These are phyloP conservation scores for Erodium chrysanthum DNA, from an alignment of 441 rosid species.

Conservation along the genomic window DNA sequence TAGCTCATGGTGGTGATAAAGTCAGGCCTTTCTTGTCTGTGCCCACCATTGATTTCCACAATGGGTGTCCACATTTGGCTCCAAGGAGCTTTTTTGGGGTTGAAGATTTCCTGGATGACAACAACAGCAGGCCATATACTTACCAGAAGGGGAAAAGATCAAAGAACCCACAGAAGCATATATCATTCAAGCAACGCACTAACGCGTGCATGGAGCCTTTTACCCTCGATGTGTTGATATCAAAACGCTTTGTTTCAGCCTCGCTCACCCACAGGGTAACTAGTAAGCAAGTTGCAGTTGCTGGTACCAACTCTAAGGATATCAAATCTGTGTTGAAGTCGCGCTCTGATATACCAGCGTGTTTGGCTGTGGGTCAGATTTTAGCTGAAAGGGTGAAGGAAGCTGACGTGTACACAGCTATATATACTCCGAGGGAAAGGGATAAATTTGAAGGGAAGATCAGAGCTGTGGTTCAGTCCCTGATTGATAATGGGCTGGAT, in stretches of 20 bases:
- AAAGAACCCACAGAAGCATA: slow-evolving; percentile 56
- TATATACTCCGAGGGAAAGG: slow-evolving; percentile 71
- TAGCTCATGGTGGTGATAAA: slow-evolving; percentile 26
- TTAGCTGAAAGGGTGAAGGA: slow-evolving; percentile 71
- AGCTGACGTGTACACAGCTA: slow-evolving; percentile 72
- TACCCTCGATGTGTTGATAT: slow-evolving; percentile 73
- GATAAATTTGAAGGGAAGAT: slow-evolving; percentile 91
- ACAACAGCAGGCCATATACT: slow-evolving; percentile 74
- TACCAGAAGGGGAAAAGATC: slow-evolving; percentile 66
- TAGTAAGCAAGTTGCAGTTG: slow-evolving; percentile 77
- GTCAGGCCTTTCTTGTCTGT: slow-evolving; percentile 33
- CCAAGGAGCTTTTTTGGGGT: slow-evolving; percentile 93
- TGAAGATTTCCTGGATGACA: slow-evolving; percentile 82
- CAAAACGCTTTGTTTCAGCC: slow-evolving; percentile 82
- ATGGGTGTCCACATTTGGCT: slow-evolving; percentile 44
- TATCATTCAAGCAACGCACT: slow-evolving; percentile 75
- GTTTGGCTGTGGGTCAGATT: slow-evolving; percentile 61
- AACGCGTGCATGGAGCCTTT: slow-evolving; percentile 85
- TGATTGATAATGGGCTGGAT: slow-evolving; percentile 75
- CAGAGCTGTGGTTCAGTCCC: slow-evolving; percentile 83
- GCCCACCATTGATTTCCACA: slow-evolving; percentile 32
- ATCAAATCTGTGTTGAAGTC: slow-evolving; percentile 68
- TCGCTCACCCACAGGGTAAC: slow-evolving; percentile 81
- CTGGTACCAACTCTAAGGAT: slow-evolving; percentile 86
- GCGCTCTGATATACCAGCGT: slow-evolving; percentile 71